Conservation (phyloP, 2,329 filamentous ascomycete genomes). For the Metarhizium guizhouense region DNA sequence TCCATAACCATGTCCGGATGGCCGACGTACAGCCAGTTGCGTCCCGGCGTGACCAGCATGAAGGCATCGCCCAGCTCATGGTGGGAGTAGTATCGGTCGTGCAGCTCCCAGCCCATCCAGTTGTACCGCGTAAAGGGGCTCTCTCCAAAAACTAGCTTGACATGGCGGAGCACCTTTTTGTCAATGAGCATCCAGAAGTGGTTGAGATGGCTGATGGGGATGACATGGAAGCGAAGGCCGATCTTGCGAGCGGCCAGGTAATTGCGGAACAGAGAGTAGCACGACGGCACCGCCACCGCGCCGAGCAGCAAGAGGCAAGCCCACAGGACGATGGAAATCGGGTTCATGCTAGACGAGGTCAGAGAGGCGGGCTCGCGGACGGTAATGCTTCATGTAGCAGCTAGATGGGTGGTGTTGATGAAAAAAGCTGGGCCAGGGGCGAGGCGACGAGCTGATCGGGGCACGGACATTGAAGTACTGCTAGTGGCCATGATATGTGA, state of each 20-base stretch:
- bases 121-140: conserved; percentile 23
- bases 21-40: conserved; percentile 6
- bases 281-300: too few species aligned
- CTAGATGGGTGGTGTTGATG: too few species aligned
- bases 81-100: conserved; percentile 15
- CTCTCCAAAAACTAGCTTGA: background rate
- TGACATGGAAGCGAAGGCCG: conserved; percentile 21
- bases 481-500: too few species aligned
- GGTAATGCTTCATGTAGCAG: too few species aligned
- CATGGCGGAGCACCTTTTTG: conserved; percentile 9
- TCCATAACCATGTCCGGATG: conserved; percentile 6
- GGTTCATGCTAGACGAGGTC: too few species aligned
- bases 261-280: background rate
- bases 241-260: conserved; percentile 14
- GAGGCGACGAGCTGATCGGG: too few species aligned
- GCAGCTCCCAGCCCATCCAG: conserved; percentile 18
- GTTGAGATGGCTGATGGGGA: conserved; percentile 22
- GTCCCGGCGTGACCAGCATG: conserved; percentile 4
- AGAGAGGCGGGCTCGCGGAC: too few species aligned
- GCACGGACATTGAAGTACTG: too few species aligned
- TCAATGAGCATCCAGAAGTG: conserved; percentile 21
- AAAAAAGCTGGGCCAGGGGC: too few species aligned
- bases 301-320: too few species aligned
- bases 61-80: conserved; percentile 17
- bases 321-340: too few species aligned